Conservation (phyloP, 805 yeast genomes). For the Kurtzmaniella fragi region DNA sequence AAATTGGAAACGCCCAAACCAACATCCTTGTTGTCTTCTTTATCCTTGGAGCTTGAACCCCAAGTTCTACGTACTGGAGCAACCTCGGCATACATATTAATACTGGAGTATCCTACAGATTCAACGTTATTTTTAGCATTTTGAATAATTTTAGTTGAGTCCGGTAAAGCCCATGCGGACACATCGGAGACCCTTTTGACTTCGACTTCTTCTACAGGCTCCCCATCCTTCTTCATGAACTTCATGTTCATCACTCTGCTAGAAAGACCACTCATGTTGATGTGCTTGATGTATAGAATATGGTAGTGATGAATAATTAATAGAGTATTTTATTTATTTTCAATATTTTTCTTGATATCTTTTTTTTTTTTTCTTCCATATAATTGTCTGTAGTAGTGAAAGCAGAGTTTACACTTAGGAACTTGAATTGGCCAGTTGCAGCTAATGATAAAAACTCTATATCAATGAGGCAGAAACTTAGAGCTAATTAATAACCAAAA, state of each 20-base stretch:
- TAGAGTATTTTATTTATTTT: no score
- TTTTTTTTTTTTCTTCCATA: no score
- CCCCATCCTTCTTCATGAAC: conserved; percentile 43
- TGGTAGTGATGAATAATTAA: no score
- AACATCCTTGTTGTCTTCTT: conserved; percentile 2
- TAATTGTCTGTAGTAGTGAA: no score
- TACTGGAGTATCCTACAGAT: conserved; percentile 38
- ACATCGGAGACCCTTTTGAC: conserved; percentile 40
- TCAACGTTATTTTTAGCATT: conserved; percentile 18
- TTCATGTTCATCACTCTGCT: conserved; percentile 82
- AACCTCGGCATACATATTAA: conserved; percentile 14
- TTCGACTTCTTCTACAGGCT: conserved; percentile 25
- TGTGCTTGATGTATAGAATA: conserved; percentile 1
- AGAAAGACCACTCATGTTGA: conserved; percentile 38
- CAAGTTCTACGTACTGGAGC: conserved; percentile 9
- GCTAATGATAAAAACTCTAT: no score
- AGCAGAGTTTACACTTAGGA: no score
- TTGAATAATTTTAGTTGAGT: conserved; percentile 19
- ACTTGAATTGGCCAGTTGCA: no score
- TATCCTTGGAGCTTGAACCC: conserved; percentile 9
- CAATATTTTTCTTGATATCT: no score
- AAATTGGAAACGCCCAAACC: conserved; percentile 4
- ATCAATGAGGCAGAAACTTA: no score
- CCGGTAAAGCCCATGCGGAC: conserved; percentile 49
- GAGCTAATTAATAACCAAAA: no score